Base-by-base conservation (phyloP, 176 grass and related monocot species). In the Zizania latifolia region DNA sequence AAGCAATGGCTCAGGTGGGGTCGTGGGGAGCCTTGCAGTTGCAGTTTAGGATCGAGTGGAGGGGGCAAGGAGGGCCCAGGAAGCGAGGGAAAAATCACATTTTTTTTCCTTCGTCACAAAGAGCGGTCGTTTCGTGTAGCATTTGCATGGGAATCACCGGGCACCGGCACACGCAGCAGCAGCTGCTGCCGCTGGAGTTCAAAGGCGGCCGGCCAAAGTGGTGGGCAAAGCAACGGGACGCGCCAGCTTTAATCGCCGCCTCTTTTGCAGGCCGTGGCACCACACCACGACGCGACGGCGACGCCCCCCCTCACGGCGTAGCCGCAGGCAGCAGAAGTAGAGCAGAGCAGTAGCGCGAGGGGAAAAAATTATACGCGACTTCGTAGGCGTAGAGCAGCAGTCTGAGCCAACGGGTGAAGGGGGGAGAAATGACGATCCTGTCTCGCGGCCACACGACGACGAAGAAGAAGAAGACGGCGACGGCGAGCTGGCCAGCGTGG, bases 81-180 rank as follows among this genome's bases (percentile, higher is more conserved):
- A 23, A 71, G 53, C 60, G 69, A 76, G 57, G 32, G 10, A 78
- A 76, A 70, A n/a, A n/a, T n/a, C n/a, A n/a, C n/a, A n/a, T n/a
- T n/a, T n/a, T 44, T 70, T 65, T 57, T 10, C 50, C 30, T 57
- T 29, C 5, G 55, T 24, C 72, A 37, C 63, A 74, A 68, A 68
- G 79, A 72, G 64, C 27, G 74, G 56, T 73, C 53, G 62, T 77
- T 75, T 38, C 48, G n/a, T 53, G 86, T 17, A 79, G 87, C 15
- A 85, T 84, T 88, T 86, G 92, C 80, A 75, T 82, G 88, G 83
- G 84, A 89, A 89, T 86, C 88, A 95, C 70, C 17, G n/a, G 48
- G n/a, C n/a, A n/a, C n/a, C n/a, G n/a, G n/a, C n/a, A n/a, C 48
- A 53, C 44, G 44, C 15, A 6, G 44, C 60, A 33, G 40, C 44